These are phyloP conservation scores for Trichoderma guizhouense DNA, from an alignment of 2,329 filamentous ascomycete genomes.

Conservation along the genomic window DNA sequence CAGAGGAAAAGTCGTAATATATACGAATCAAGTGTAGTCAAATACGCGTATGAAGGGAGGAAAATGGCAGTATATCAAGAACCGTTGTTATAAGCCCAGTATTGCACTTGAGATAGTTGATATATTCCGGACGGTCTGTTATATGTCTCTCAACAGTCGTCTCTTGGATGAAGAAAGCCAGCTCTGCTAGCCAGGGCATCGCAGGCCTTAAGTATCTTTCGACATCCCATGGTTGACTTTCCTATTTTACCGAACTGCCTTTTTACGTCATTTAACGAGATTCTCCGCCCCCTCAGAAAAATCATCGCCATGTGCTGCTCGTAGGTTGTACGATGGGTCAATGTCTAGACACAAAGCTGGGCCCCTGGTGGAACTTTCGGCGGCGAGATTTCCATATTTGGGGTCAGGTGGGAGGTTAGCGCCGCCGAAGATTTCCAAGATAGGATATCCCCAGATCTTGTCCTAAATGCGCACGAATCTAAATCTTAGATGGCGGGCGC, in stretches of 20 bases:
- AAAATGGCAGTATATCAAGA: neutral
- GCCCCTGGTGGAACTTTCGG: neutral
- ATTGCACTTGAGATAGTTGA: neutral
- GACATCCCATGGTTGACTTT: neutral
- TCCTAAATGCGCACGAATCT: neutral
- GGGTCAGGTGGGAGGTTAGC: constrained; percentile 1
- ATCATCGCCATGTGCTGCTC: constrained; percentile 1
- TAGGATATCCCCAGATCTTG: neutral
- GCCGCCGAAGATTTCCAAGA: constrained; percentile 6
- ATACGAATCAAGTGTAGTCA: neutral
- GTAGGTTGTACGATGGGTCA: constrained; percentile 7
- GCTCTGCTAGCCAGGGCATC: neutral
- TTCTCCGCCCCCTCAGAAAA: constrained; percentile 14
- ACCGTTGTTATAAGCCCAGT: neutral
- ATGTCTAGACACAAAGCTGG: neutral
- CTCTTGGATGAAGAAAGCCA: neutral
- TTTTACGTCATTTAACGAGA: constrained; percentile 16
- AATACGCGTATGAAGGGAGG: neutral
- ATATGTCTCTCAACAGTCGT: neutral
- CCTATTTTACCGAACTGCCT: neutral
- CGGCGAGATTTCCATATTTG: constrained; percentile 13
- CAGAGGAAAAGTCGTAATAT: neutral
- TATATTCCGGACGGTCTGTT: neutral
- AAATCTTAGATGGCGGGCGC: constrained; percentile 3
- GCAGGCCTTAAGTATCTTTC: constrained; percentile 10